phyloP scores from a whole-genome alignment of 2,329 filamentous ascomycete species.

The Cadophora sp. region DNA sequence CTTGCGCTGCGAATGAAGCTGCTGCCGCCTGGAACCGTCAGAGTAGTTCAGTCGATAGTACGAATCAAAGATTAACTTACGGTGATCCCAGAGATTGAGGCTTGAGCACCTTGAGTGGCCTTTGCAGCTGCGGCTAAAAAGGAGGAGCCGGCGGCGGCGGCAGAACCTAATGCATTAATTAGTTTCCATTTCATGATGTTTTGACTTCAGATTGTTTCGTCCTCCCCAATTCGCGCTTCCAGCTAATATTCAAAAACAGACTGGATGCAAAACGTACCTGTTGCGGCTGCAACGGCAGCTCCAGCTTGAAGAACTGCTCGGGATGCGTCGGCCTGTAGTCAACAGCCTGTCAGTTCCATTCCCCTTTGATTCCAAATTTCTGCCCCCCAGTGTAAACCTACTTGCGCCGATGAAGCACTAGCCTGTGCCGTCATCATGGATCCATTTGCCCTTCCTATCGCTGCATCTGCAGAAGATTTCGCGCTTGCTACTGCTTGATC shows the following conservation, averaged over 20 bases:
- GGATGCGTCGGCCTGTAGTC: conserved; percentile 34
- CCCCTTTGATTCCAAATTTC: not conserved
- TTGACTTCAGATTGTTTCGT: not conserved
- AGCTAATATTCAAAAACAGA: not conserved
- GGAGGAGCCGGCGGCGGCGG: conserved; percentile 41
- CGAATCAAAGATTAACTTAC: conserved; percentile 29
- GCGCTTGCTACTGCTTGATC: conserved; percentile 35
- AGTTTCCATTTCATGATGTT: conserved; percentile 5
- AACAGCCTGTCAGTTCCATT: conserved; percentile 16
- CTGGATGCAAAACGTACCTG: conserved; percentile 32
- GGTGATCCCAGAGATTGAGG: conserved; percentile 31
- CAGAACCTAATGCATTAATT: conserved; percentile 36
- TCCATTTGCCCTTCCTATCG: conserved; percentile 36
- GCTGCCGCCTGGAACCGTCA: conserved; percentile 35
- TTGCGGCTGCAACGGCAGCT: conserved; percentile 42
- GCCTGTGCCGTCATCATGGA: conserved; percentile 34
- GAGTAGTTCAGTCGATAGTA: not conserved
- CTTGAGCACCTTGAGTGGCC: conserved; percentile 34
- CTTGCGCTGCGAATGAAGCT: conserved; percentile 33
- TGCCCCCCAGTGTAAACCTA: conserved; percentile 26
- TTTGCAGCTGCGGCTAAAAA: conserved; percentile 40
- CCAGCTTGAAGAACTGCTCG: conserved; percentile 39
- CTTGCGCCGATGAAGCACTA: conserved; percentile 35
- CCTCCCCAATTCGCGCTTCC: not conserved
- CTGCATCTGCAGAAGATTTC: conserved; percentile 36